Evolutionary conservation across 2,329 filamentous ascomycete species (phyloP), one percentile per base, ranked within the genome.

Genomic region (Talaromyces islandicus): DNA sequence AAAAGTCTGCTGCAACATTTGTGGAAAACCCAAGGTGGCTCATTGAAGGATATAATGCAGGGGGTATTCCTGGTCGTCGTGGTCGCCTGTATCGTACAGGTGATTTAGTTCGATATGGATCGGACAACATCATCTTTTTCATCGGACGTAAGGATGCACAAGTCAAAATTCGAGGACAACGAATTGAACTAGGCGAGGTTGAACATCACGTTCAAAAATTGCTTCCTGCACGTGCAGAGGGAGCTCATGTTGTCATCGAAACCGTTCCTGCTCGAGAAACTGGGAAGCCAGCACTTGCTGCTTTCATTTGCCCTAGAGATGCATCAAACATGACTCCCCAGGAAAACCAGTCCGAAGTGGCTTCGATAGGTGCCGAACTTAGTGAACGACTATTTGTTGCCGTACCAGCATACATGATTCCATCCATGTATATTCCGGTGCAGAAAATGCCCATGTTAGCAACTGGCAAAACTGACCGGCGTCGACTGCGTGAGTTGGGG

Each of bases 151-250:
- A 73, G 58, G 71, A 73, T 54, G 70, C 69, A 0, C 75, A 77
- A 58, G 72, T 77, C 54, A 78, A 78, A 60, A 46, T 77, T 9
- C 71, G 73, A 14, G 76, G 76, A 11, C 75, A 77, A 56, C 74
- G 76, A 51, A 69, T 78, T n/a, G 76, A 78, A 59, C 68, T 76
- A 6, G 74, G 72, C 2, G 75, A 77, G 60, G 71, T 77, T 11
- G 75, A 77, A 60, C 69, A 66, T 30, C 62, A 74, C 17, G 66
- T 69, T 5, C 62, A 68, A 1, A 67, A 69, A 7, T 63, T 46
- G 10, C 41, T 46, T 19, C 41, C 41, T 46, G n/a, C n/a, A 10
- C 41, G 41, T 46, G 41, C 41, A 46, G 9, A 19, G n/a, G 41
- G 41, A 21, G 41, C 41, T 19, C 41, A 46, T 46, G 41, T 46